Evolutionary conservation across 2,329 filamentous ascomycete species (phyloP).

Genomic region (Trichoderma sp.): DNA sequence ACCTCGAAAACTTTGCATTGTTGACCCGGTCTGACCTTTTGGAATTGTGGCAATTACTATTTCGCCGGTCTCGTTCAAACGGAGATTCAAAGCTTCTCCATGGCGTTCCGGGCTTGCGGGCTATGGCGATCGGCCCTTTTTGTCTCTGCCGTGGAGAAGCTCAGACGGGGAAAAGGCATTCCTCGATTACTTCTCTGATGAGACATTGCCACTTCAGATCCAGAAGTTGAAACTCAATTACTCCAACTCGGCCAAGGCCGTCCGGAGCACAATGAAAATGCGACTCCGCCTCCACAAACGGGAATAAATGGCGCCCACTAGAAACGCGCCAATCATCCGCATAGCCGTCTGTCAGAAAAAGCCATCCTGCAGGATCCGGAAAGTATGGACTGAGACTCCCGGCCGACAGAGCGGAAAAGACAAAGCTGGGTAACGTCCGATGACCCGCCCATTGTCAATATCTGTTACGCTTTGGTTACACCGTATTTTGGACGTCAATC

Average conservation of each 20-base stretch:
- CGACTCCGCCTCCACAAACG: slow-evolving; percentile 16
- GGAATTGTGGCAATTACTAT: slow-evolving; percentile 4
- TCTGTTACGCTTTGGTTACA: background rate
- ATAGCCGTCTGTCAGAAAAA: background rate
- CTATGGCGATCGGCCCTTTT: background rate
- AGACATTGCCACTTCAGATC: background rate
- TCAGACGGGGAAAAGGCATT: background rate
- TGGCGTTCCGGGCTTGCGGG: background rate
- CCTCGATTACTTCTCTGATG: background rate
- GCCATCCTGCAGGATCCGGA: slow-evolving; percentile 8
- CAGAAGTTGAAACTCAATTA: slow-evolving; percentile 3
- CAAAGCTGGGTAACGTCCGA: background rate
- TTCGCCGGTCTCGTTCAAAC: background rate
- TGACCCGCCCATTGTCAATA: background rate
- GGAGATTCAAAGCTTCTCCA: background rate
- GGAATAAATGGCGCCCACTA: slow-evolving; percentile 10
- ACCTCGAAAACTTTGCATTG: background rate
- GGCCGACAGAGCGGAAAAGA: slow-evolving; percentile 3
- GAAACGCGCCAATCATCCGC: background rate
- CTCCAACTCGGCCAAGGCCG: background rate
- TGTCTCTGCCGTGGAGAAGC: background rate
- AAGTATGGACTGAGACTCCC: background rate
- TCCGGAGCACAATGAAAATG: background rate
- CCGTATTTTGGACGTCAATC: slow-evolving; percentile 2
- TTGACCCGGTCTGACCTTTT: background rate